Conservation (phyloP, 257 asterid species). For the Leonotis leonurus region DNA sequence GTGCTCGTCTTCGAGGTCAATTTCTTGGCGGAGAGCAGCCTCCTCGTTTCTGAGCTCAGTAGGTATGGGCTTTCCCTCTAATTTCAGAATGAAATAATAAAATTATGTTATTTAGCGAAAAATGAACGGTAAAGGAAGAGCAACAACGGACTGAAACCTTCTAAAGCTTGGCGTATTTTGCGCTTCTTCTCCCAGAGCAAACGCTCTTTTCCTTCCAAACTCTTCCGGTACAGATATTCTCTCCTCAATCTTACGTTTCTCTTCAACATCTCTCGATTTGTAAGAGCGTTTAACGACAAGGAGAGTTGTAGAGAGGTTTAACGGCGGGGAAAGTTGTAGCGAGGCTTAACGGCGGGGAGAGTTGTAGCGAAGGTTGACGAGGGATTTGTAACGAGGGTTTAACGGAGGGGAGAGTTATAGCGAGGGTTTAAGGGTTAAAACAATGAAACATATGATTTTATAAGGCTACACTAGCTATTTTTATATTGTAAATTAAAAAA, state of each 20-base stretch:
- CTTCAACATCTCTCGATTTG: constrained; percentile 61
- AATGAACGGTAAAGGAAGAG: background rate
- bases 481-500: too few relatives aligned
- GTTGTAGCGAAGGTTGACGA: too few relatives aligned
- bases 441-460: too few relatives aligned
- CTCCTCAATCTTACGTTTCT: constrained; percentile 72
- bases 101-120: background rate
- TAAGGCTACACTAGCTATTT: too few relatives aligned
- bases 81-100: background rate
- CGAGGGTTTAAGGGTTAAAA: too few relatives aligned
- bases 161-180: constrained; percentile 68
- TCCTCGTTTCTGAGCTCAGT: constrained; percentile 96
- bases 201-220: constrained; percentile 89
- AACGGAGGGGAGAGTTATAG: too few relatives aligned
- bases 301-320: too few relatives aligned
- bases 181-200: constrained; percentile 83
- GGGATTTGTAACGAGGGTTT: too few relatives aligned
- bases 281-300: too few relatives aligned
- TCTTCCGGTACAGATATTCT: constrained; percentile 81
- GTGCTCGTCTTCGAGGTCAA: constrained; percentile 84
- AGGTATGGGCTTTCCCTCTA: constrained; percentile 96
- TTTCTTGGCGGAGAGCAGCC: constrained; percentile 84
- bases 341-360: too few relatives aligned
- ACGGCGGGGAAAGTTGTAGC: too few relatives aligned
- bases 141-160: constrained; percentile 30